Evolutionary conservation across 164 flowering plant species (phyloP).

Genomic region (Umbilicus rupestris): DNA sequence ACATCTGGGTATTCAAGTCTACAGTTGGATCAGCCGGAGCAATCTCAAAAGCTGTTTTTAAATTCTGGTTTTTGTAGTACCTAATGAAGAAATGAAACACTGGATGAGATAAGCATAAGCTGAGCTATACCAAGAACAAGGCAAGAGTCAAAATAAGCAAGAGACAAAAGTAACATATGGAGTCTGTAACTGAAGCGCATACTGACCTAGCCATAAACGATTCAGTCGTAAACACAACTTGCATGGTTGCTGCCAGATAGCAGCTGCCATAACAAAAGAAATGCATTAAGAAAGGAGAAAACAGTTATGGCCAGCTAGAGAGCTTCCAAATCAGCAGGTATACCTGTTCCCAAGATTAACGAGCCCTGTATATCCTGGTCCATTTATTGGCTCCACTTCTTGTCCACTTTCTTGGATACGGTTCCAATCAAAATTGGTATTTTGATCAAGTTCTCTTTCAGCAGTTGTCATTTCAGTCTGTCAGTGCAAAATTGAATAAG

Average conservation of each 20-base stretch:
- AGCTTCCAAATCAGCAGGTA: background rate
- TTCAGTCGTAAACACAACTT: conserved; percentile 71
- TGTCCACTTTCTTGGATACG: conserved; percentile 98
- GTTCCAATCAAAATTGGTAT: conserved; percentile 96
- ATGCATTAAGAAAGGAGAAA: conserved; percentile 7
- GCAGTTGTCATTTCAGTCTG: conserved; percentile 99
- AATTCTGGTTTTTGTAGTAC: conserved; percentile 47
- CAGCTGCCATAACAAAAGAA: conserved; percentile 48
- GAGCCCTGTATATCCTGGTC: conserved; percentile 98
- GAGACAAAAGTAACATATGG: too few species aligned
- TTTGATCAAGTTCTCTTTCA: conserved; percentile 95
- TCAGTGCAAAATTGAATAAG: background rate
- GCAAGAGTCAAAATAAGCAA: background rate
- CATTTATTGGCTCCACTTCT: conserved; percentile 75
- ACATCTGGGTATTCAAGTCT: conserved; percentile 89
- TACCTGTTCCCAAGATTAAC: conserved; percentile 97
- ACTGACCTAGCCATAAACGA: conserved; percentile 65
- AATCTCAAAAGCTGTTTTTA: conserved; percentile 57
- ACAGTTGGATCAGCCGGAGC: conserved; percentile 98
- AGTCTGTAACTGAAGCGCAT: background rate
- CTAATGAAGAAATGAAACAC: conserved; percentile 24
- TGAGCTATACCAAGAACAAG: background rate
- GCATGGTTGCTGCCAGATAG: conserved; percentile 93
- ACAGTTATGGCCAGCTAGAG: background rate
- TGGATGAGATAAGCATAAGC: background rate